These are phyloP conservation scores for Trichosporon inkin DNA, from an alignment of 1,284 basidiomycete genomes.

Conservation along the genomic window DNA sequence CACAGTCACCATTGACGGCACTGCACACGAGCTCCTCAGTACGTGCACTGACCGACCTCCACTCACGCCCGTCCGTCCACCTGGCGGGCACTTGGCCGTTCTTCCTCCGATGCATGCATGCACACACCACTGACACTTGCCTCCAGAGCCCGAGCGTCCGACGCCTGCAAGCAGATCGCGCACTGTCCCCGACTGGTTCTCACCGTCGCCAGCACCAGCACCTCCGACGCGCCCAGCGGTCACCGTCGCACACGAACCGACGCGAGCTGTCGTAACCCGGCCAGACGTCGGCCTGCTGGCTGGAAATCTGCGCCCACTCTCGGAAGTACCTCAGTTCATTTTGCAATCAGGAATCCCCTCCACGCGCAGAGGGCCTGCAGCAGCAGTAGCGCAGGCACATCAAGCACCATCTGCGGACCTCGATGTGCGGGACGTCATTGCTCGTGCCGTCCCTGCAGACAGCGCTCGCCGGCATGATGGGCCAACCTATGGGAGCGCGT, in stretches of 20 bases:
- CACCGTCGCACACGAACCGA: neutral
- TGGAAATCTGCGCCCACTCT: neutral
- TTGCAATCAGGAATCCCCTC: neutral
- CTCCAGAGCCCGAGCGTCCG: neutral
- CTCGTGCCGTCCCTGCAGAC: too few species aligned
- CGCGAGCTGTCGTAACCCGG: slow-evolving; percentile 4
- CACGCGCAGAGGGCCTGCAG: too few species aligned
- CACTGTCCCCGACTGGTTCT: neutral
- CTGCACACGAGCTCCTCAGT: neutral
- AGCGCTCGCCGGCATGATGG: neutral
- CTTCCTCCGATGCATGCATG: neutral
- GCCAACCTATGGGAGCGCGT: neutral
- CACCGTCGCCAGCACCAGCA: neutral
- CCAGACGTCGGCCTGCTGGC: neutral
- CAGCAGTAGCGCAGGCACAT: too few species aligned
- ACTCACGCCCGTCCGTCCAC: neutral
- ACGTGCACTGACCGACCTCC: neutral
- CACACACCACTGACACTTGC: neutral
- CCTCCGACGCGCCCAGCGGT: neutral
- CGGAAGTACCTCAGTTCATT: neutral
- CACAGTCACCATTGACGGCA: neutral
- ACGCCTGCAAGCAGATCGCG: neutral
- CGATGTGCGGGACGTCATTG: too few species aligned
- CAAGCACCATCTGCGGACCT: too few species aligned
- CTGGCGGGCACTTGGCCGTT: neutral